Evolutionary conservation across 2,329 filamentous ascomycete genomes (phyloP), one percentile per base, ranked within the genome.

Genomic region (Lomentospora prolificans): DNA sequence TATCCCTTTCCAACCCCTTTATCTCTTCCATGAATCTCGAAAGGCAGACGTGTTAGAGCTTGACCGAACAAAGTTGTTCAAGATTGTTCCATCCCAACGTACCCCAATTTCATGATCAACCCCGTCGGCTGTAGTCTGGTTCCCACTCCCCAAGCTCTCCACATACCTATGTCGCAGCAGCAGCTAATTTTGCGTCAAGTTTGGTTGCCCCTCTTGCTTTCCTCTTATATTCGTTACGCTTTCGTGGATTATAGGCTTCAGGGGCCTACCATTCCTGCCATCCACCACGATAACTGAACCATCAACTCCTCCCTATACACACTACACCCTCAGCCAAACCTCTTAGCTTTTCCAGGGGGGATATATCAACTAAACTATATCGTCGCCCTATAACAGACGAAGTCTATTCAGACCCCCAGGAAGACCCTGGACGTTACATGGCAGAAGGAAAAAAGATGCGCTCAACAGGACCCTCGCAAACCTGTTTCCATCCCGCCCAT

Each of bases 351-450:
- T 24, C 51, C 33, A 31, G 51, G n/a, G 24, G 5, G n/a, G n/a
- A n/a, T 36, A 53, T 39, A 53, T n/a, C 19, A 22, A 36, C 19
- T n/a, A 33, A 9, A 22, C 12, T 24, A 53, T 28, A 39, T 25
- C 19, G 4, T n/a, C 31, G 4, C 10, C 28, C 30, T n/a, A 19
- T 39, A 39, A 41, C n/a, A 39, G 30, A 41, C n/a, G 36, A 19
- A 8, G 36, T 8, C 36, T 17, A 17, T 19, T 8, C 19, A 24
- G 10, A 12, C 30, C 36, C 36, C 24, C 31, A 9, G 51, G 52
- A 54, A 12, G 52, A 54, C 52, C 52, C 52, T 54, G 52, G 52
- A 46, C 36, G 52, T 30, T 54, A 54, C 52, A 54, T 44, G 52
- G 51, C 51, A 54, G 36, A 22, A 25, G 8, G 31, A 48, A 22